Evolutionary conservation across 495 filamentous ascomycete genomes (phyloP), one percentile per base, ranked within the genome.

Genomic region (Physcia stellaris): DNA sequence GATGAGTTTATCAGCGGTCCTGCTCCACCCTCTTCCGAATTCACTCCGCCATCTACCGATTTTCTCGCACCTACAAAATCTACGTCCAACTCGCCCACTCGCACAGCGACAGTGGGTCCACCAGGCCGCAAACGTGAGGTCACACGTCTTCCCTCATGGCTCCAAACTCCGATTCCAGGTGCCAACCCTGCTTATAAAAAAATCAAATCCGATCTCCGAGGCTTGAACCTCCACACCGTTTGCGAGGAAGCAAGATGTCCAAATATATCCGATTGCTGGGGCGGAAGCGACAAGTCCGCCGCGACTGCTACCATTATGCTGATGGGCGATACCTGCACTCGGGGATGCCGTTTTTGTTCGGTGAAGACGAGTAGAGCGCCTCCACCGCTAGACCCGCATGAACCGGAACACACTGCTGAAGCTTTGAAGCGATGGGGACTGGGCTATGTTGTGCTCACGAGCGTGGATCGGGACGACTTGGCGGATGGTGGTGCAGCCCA

Each of bases 221-320:
- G 90, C 3, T 64, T 98, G 40, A 79, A 79, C 37, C 63, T 98
- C 24, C 87, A 95, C 55, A 98, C 90, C 5, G 90, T 98, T 11
- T 98, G 90, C 58, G 90, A 98, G 62, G 92, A 98, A 62, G 90
- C 90, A 12, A 73, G 86, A 22, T 98, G 90, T 57, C 90, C 90
- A 29, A 98, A 98, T 56, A 96, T 98, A 36, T 84, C 79, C 45
- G 86, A 94, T 56, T 98, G 90, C 67, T 98, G 90, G 90, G 90
- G 90, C 40, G 90, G 90, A 24, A 70, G 62, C 49, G 74, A 80
- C 58, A 94, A 94, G 62, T 72, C 77, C 34, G 77, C 84, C 17
- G 92, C 92, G 1, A 98, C 90, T 19, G 90, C 92, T 0, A 98
- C 90, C 6, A 96, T 98, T 62, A 96, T 98, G 92, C 67, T 96